These are phyloP conservation scores for Jacaranda mimosifolia DNA, from an alignment of 257 asterid species.

Conservation along the genomic window DNA sequence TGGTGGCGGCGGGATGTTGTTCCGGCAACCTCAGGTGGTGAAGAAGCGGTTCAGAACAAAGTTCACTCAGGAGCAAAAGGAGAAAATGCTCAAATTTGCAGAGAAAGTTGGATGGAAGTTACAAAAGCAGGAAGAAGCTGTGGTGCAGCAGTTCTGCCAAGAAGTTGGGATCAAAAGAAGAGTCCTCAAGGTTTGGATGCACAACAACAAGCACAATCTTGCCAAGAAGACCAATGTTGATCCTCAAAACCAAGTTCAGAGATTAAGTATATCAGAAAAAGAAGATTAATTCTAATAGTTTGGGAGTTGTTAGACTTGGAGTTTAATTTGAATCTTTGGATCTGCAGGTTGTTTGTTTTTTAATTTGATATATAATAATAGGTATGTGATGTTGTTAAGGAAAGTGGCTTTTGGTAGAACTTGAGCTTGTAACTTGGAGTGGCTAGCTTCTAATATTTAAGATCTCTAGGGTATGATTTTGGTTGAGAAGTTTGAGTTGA, in stretches of 20 bases:
- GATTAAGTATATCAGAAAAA: not conserved
- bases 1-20: conserved; percentile 25
- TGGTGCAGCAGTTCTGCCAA: conserved; percentile 64
- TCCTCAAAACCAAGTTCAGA: conserved; percentile 40
- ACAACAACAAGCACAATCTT: conserved; percentile 61
- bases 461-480: not conserved
- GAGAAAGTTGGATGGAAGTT: conserved; percentile 73
- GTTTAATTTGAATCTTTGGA: not conserved
- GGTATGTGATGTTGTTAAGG: not conserved
- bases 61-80: conserved; percentile 64
- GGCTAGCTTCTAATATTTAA: not conserved
- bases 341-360: not conserved
- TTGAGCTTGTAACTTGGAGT: not conserved
- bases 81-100: conserved; percentile 64
- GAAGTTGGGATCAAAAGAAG: conserved; percentile 65
- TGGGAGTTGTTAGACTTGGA: not conserved
- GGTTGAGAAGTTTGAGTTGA: not conserved
- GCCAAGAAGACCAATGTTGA: conserved; percentile 43
- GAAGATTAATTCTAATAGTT: not conserved
- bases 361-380: too few relatives aligned
- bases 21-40: conserved; percentile 12
- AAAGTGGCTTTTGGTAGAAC: not conserved
- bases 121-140: conserved; percentile 59
- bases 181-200: conserved; percentile 75
- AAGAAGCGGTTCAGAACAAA: conserved; percentile 70